Base-by-base conservation (phyloP, 345 rosid species). In the Salix suchowensis region DNA sequence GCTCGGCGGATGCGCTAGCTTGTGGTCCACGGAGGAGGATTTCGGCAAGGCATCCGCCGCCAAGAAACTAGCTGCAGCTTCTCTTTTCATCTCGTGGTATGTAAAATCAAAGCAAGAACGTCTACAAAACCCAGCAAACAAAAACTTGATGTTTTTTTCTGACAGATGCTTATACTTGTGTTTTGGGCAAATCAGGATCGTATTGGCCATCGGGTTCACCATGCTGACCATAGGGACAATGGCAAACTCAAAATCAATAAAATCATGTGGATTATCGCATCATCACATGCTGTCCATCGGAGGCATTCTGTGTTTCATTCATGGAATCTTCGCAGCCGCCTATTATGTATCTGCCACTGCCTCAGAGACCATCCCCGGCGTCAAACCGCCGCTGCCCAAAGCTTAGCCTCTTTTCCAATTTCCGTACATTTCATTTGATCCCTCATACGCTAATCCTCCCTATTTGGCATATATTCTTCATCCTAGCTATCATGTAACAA, bases 21-120 rank as follows among this genome's bases (percentile, higher is more conserved):
- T 92, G 55, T 78, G 85, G 84, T 89, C 98, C 19, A 90, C 64
- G 79, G 80, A 76, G 79, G 80, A 76, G 16, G 95, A 88, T 26
- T 78, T 84, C 21, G 83, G 81, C 0, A 79, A 73, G 15, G 85
- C 89, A 18, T 77, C 95, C 12, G 87, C 97, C 46, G 91, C 92
- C 77, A 92, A 79, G 84, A 95, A 91, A 82, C 75, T 94, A 2
- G 95, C 98, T 1, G 85, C 89, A 11, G 88, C 91, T 55, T 92
- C 98, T 65, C 94, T 90, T 82, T 73, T 91, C 70, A 90, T 92
- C 83, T 85, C 97, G 4, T 95, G 98, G 98, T 94, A 85, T 37
- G 74, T 69, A 4, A 13, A 11, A 18, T 19, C 65, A 32, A 34
- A 18, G 13, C 68, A 19, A 15, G 1, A 48, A 48, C 1, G 15